Percentiles rank a stretch among this genome's conserved stretches.
Evolutionary conservation across 1,139 yeast genomes (phyloP).

Genomic region (Blastobotrys persicus): DNA sequence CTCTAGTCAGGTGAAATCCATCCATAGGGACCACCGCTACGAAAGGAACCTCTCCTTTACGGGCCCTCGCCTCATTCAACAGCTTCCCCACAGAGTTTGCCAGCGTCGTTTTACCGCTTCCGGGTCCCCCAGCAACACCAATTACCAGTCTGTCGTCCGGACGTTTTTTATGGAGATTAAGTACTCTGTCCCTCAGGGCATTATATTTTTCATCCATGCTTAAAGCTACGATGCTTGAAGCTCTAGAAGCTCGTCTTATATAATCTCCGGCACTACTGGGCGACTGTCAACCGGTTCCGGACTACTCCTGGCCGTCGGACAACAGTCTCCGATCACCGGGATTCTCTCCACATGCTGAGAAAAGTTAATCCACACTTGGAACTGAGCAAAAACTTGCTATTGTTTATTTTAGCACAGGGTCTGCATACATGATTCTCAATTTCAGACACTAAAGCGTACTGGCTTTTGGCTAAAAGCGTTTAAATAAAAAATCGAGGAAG

Average conservation of each 20-base stretch:
- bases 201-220: conserved; percentile 11
- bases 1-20: conserved; percentile 75
- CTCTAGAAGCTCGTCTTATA: neutral
- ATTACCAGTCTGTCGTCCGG: conserved; percentile 47
- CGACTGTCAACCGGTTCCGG: neutral
- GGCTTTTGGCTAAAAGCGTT: too few species aligned
- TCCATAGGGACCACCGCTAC: conserved; percentile 60
- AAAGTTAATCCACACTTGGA: neutral
- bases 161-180: conserved; percentile 16
- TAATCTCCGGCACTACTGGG: neutral
- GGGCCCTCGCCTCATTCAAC: conserved; percentile 41
- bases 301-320: neutral
- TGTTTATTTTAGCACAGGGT: too few species aligned
- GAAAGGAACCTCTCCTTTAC: conserved; percentile 31
- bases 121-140: conserved; percentile 73
- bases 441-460: too few species aligned
- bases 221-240: neutral
- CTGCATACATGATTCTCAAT: too few species aligned
- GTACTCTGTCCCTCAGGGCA: conserved; percentile 10
- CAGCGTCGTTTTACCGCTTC: conserved; percentile 77
- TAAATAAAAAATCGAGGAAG: too few species aligned
- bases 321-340: neutral
- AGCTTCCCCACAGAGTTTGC: conserved; percentile 46
- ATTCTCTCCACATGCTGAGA: neutral
- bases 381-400: too few species aligned